Evolutionary conservation across 2,329 filamentous ascomycete genomes (phyloP).

Genomic region (Trichoderma arundinaceum): DNA sequence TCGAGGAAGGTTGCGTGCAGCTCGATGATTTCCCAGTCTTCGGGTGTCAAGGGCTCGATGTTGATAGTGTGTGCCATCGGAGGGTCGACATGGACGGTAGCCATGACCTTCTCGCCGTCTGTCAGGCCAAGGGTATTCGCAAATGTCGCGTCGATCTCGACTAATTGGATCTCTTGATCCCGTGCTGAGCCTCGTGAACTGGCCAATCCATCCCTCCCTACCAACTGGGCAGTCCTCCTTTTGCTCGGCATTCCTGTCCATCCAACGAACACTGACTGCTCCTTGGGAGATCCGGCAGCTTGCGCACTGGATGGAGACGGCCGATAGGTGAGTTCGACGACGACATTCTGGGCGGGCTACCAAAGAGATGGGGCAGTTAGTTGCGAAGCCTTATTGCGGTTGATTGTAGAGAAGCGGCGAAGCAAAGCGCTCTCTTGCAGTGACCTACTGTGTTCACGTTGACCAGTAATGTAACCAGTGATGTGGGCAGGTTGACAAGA

Average conservation of each 20-base stretch:
- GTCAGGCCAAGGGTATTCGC: slow-evolving; percentile 75
- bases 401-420: neutral
- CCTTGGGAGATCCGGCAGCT: slow-evolving; percentile 54
- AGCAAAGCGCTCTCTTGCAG: neutral
- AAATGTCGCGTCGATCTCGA: slow-evolving; percentile 88
- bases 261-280: slow-evolving; percentile 81
- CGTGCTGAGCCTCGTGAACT: slow-evolving; percentile 62
- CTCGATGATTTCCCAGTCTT: slow-evolving; percentile 99
- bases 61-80: slow-evolving; percentile 92
- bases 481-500: slow-evolving; percentile 87
- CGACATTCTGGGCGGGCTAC: slow-evolving; percentile 91
- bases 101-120: slow-evolving; percentile 80
- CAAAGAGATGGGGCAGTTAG: neutral
- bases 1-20: slow-evolving; percentile 95
- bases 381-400: neutral
- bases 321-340: slow-evolving; percentile 84
- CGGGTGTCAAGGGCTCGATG: slow-evolving; percentile 92
- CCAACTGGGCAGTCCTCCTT: slow-evolving; percentile 74
- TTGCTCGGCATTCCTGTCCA: slow-evolving; percentile 99
- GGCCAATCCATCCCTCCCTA: slow-evolving; percentile 74
- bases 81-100: slow-evolving; percentile 82
- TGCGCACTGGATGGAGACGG: slow-evolving; percentile 55
- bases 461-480: slow-evolving; percentile 81
- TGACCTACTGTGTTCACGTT: slow-evolving; percentile 83
- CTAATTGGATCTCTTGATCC: slow-evolving; percentile 76